These are phyloP conservation scores for Galerina sulciceps DNA, from an alignment of 768 basidiomycete species.

Conservation along the genomic window DNA sequence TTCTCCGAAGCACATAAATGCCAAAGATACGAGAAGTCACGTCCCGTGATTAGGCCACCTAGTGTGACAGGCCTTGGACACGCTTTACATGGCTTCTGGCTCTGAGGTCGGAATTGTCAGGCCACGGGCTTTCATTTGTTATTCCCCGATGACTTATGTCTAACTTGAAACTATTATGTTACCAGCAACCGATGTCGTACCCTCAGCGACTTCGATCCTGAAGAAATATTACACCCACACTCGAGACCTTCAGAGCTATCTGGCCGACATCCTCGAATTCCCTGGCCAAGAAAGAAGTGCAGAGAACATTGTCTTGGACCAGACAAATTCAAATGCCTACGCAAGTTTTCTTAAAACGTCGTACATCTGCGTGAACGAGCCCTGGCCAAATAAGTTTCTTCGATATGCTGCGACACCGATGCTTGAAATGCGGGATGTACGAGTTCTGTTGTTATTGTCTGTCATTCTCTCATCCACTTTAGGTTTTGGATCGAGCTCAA, in stretches of 20 bases:
- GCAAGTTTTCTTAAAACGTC: slow-evolving; percentile 40
- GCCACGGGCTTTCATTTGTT: too few species aligned
- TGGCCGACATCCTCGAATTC: slow-evolving; percentile 38
- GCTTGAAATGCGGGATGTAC: slow-evolving; percentile 60
- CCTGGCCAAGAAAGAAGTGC: neutral
- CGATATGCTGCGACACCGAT: slow-evolving; percentile 36
- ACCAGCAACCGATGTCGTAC: neutral
- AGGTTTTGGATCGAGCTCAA: slow-evolving; percentile 71
- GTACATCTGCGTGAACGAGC: slow-evolving; percentile 44
- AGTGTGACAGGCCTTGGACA: neutral
- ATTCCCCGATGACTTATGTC: too few species aligned
- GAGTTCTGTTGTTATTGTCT: slow-evolving; percentile 9
- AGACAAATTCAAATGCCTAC: slow-evolving; percentile 10
- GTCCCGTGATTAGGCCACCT: slow-evolving; percentile 1
- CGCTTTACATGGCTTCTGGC: too few species aligned
- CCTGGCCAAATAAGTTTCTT: slow-evolving; percentile 21
- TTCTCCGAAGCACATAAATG: too few species aligned
- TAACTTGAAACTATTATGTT: too few species aligned
- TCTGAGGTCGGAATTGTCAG: too few species aligned
- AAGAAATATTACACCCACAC: slow-evolving; percentile 48
- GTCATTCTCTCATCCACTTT: neutral
- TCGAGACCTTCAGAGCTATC: slow-evolving; percentile 40
- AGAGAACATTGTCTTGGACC: neutral
- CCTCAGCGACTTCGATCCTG: slow-evolving; percentile 36
- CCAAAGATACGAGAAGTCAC: slow-evolving; percentile 5